These are phyloP conservation scores for Goffeauzyma gilvescens DNA, from an alignment of 768 basidiomycete genomes.

Conservation along the genomic window DNA sequence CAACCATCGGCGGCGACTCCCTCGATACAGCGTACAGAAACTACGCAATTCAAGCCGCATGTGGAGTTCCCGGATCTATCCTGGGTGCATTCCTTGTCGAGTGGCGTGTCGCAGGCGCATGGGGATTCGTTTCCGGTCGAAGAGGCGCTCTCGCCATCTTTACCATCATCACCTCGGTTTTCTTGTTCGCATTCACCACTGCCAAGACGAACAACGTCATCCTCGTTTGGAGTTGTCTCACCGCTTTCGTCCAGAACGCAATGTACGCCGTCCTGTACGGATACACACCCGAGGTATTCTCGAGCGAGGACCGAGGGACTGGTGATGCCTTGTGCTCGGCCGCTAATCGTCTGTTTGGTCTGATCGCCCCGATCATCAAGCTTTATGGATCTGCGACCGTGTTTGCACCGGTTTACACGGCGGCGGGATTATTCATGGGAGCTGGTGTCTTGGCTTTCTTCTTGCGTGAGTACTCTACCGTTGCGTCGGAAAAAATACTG, in stretches of 20 bases:
- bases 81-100: constrained; percentile 56
- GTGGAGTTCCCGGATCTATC: constrained; percentile 54
- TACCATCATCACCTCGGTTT: constrained; percentile 55
- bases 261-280: constrained; percentile 40
- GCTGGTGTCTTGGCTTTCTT: constrained; percentile 45
- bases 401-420: constrained; percentile 54
- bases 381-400: constrained; percentile 31
- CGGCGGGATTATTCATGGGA: constrained; percentile 45
- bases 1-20: constrained; percentile 50
- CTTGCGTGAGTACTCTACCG: too few species aligned
- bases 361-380: constrained; percentile 52
- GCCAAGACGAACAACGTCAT: constrained; percentile 48
- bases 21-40: constrained; percentile 57
- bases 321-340: constrained; percentile 40
- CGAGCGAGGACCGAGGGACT: constrained; percentile 42
- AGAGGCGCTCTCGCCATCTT: constrained; percentile 49
- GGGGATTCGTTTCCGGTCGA: constrained; percentile 38
- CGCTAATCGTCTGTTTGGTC: constrained; percentile 47
- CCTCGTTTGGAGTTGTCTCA: constrained; percentile 64
- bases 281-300: constrained; percentile 46
- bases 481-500: too few species aligned
- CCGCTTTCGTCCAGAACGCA: constrained; percentile 43
- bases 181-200: constrained; percentile 59
- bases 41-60: constrained; percentile 42
- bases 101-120: constrained; percentile 33